Evolutionary conservation across 2,329 filamentous ascomycete species (phyloP), one percentile per base, ranked within the genome.

Genomic region (Metarhizium anisopliae): DNA sequence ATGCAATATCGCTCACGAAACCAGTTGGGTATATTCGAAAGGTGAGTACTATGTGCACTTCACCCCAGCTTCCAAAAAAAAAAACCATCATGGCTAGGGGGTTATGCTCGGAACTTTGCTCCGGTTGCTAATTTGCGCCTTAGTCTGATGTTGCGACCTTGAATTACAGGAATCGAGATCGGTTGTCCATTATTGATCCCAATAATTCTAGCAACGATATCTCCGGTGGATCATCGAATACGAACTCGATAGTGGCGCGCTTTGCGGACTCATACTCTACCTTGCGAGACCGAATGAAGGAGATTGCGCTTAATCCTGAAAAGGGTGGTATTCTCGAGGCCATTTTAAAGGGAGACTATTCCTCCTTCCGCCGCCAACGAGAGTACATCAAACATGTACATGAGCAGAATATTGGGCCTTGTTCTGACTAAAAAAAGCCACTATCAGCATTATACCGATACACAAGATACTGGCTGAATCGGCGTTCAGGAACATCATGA

Each of bases 111-210:
- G 4, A 49, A 30, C 10, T 16, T 14, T 30, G 13, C 25, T 30
- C 0, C 7, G 20, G 13, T 13, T 43, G 47, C 52, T 49, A 6
- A 51, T 14, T 4, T 13, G 1, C 18, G 2, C 4, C 7, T 0
- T 47, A 82, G 79, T 70, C 66, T 42, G 66, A 75, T 30, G 76
- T 79, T 16, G 68, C 60, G 35, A 66, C 65, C 1, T 68, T 84
- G 53, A 69, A 76, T 4, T 83, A 86, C 64, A 82, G 80, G 63
- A 85, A 85, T 64, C 71, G 69, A 14, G 78, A 86, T 52, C 84
- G 90, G 1, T 77, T 99, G 2, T 89, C 87, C 8, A 96, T 99
- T 63, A 87, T 96, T 57, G 94, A 99, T 66, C 94, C 94, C 0
- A 96, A 97, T 69, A 88, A 89, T 57, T 69, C 82, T 0, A 74